Conservation (phyloP, 441 rosid species). For the Geranium incanum region DNA sequence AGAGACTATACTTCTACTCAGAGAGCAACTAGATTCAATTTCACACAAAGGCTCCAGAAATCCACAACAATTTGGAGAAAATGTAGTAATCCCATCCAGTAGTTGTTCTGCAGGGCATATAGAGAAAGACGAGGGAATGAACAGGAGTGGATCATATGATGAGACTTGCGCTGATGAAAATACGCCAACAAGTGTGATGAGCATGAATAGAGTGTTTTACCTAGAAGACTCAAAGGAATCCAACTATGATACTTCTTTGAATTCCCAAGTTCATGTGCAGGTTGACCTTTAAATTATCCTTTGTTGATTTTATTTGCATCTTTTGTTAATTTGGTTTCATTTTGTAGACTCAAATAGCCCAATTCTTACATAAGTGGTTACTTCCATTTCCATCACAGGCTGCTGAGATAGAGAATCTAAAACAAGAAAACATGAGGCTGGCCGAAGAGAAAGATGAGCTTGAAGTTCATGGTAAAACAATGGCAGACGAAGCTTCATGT, state of each 20-base stretch:
- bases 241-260: constrained; percentile 30
- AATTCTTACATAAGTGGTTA: constrained; percentile 4
- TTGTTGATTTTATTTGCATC: constrained; percentile 10
- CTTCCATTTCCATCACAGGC: constrained; percentile 36
- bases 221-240: constrained; percentile 53
- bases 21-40: constrained; percentile 55
- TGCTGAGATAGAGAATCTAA: constrained; percentile 67
- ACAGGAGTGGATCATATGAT: constrained; percentile 34
- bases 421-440: constrained; percentile 56
- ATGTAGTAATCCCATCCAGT: constrained; percentile 19
- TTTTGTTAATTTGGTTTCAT: constrained; percentile 10
- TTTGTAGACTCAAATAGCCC: neutral
- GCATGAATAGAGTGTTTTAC: constrained; percentile 60
- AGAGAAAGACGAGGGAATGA: constrained; percentile 28
- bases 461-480: constrained; percentile 49
- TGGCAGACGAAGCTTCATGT: constrained; percentile 79
- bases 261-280: constrained; percentile 53
- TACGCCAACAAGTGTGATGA: constrained; percentile 84
- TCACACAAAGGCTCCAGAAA: constrained; percentile 29
- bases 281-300: constrained; percentile 23
- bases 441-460: constrained; percentile 70
- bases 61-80: constrained; percentile 32
- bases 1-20: constrained; percentile 64
- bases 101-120: constrained; percentile 24
- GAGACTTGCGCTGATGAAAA: constrained; percentile 55